phyloP scores from a whole-genome alignment of 306 rosid genomes.

The Malus sylvestris region DNA sequence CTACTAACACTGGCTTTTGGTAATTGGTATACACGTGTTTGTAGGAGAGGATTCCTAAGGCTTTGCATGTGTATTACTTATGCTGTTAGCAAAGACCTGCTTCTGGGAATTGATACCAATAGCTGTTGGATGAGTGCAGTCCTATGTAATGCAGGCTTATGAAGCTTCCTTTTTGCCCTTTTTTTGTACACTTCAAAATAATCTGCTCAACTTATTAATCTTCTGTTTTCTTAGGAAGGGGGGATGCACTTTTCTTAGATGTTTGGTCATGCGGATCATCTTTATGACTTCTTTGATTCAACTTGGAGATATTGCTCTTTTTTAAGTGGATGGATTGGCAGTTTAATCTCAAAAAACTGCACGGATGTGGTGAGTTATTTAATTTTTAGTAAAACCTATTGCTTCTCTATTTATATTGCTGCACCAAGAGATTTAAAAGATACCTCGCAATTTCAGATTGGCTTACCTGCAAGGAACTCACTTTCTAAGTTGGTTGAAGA shows the following conservation, averaged over 20 bases:
- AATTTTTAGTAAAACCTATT: background rate
- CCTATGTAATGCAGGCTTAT: background rate
- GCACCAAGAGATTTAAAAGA: slow-evolving; percentile 9
- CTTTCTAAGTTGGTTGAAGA: slow-evolving; percentile 26
- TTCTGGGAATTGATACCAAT: background rate
- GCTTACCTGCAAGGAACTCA: slow-evolving; percentile 28
- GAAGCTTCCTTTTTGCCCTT: background rate
- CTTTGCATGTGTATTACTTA: too few relatives aligned
- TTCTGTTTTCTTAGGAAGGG: slow-evolving; percentile 20
- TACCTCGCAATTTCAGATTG: slow-evolving; percentile 36
- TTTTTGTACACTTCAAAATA: background rate
- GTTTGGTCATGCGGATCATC: slow-evolving; percentile 37
- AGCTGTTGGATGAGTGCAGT: background rate
- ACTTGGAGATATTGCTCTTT: slow-evolving; percentile 31
- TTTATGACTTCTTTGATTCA: slow-evolving; percentile 29
- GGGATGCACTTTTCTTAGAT: slow-evolving; percentile 28
- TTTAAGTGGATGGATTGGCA: slow-evolving; percentile 40
- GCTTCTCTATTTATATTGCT: slow-evolving; percentile 13
- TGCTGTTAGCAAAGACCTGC: background rate
- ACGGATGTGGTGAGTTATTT: slow-evolving; percentile 27
- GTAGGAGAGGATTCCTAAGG: too few relatives aligned
- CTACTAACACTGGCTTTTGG: background rate
- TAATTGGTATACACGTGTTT: background rate
- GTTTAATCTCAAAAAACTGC: slow-evolving; percentile 25
- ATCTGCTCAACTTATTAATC: slow-evolving; percentile 18